Evolutionary conservation across 192 early-diverging fungal genomes (phyloP).

Genomic region (Dissophora ornata): DNA sequence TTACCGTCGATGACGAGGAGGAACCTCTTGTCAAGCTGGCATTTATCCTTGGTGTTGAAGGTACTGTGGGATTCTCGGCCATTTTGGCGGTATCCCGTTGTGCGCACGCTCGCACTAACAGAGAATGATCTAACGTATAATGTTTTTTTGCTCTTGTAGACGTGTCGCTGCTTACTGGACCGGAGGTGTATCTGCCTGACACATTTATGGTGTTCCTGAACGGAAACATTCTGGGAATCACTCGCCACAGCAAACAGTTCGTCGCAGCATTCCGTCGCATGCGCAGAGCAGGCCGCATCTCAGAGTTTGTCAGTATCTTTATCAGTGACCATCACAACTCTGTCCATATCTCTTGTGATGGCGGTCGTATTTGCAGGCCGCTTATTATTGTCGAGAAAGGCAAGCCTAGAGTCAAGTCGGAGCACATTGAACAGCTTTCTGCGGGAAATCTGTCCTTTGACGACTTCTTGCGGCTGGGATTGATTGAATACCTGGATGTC

Average conservation of each 20-base stretch:
- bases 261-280: slow-evolving; percentile 88
- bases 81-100: neutral
- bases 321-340: slow-evolving; percentile 83
- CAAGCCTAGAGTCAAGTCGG: slow-evolving; percentile 69
- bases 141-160: slow-evolving; percentile 58
- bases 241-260: slow-evolving; percentile 84
- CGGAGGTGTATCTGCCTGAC: slow-evolving; percentile 82
- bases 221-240: slow-evolving; percentile 92
- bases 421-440: slow-evolving; percentile 70
- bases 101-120: neutral
- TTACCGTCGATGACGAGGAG: slow-evolving; percentile 95
- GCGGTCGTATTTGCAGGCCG: slow-evolving; percentile 96
- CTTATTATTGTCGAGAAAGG: slow-evolving; percentile 94
- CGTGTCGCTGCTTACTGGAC: slow-evolving; percentile 86
- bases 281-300: slow-evolving; percentile 87
- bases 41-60: slow-evolving; percentile 90
- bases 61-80: slow-evolving; percentile 15
- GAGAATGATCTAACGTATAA: neutral
- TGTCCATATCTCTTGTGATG: slow-evolving; percentile 94
- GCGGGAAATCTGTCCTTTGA: slow-evolving; percentile 78
- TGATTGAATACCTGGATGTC: slow-evolving; percentile 96
- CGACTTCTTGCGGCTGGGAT: slow-evolving; percentile 89
- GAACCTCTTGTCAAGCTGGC: slow-evolving; percentile 78
- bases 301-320: slow-evolving; percentile 91
- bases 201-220: slow-evolving; percentile 94